phyloP scores from a whole-genome alignment of 805 yeast species.

The Saccharomyces paradoxus region DNA sequence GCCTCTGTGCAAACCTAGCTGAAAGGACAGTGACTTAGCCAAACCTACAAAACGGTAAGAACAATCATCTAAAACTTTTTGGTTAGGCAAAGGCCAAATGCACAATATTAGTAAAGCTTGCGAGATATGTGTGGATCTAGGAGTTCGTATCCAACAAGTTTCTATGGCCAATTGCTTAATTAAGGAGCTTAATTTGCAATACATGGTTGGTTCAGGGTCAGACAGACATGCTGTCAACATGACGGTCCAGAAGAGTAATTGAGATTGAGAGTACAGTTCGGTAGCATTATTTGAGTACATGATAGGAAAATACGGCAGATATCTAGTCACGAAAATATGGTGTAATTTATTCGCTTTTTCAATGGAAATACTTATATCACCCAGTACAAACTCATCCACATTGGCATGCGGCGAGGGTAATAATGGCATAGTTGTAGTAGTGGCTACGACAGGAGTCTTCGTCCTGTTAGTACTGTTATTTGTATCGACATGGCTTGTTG shows the following conservation, averaged over 20 bases:
- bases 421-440: constrained; percentile 24
- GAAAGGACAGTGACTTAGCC: constrained; percentile 77
- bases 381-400: constrained; percentile 61
- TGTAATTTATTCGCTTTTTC: constrained; percentile 68
- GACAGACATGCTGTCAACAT: constrained; percentile 78
- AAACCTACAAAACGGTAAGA: constrained; percentile 82
- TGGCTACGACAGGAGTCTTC: constrained; percentile 18
- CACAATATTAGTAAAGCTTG: constrained; percentile 81
- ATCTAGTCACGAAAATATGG: constrained; percentile 53
- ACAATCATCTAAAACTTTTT: constrained; percentile 85
- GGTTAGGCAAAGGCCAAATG: constrained; percentile 89
- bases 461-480: background rate
- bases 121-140: constrained; percentile 86
- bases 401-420: constrained; percentile 27
- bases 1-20: constrained; percentile 85
- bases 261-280: constrained; percentile 75
- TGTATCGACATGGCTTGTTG: background rate
- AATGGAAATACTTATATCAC: constrained; percentile 61
- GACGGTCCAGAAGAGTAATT: constrained; percentile 83
- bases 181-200: constrained; percentile 63
- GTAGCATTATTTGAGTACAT: constrained; percentile 61
- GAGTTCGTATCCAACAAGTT: constrained; percentile 88
- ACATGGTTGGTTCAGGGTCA: constrained; percentile 79
- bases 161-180: constrained; percentile 84
- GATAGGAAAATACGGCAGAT: constrained; percentile 74